Evolutionary conservation across 2,329 filamentous ascomycete species (phyloP).

Genomic region (Plectosphaerella sp.): DNA sequence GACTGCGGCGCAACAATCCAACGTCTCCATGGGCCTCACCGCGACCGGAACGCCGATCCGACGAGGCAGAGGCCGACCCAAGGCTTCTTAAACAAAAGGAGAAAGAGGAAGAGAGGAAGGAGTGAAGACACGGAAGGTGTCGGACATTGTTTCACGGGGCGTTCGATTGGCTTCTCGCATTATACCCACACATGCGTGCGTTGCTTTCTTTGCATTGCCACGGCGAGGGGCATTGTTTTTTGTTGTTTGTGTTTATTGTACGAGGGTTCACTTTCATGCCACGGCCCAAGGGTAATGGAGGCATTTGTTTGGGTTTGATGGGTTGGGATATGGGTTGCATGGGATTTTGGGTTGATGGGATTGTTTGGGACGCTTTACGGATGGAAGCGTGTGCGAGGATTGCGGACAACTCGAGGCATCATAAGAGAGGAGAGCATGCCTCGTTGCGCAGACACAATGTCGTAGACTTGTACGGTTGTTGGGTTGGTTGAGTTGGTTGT

Average conservation of each 20-base stretch:
- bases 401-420: too few species aligned
- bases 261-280: background rate
- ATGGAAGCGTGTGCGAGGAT: too few species aligned
- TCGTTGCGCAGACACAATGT: too few species aligned
- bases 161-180: background rate
- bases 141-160: background rate
- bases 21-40: conserved; percentile 1
- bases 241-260: background rate
- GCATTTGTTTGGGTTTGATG: background rate
- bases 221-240: background rate
- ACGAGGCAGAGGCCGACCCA: background rate
- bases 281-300: background rate
- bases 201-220: background rate
- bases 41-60: conserved; percentile 1
- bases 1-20: conserved; percentile 1
- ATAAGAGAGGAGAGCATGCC: too few species aligned
- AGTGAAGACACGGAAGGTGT: background rate
- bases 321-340: background rate
- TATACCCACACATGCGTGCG: background rate
- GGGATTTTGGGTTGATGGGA: too few species aligned
- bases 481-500: too few species aligned
- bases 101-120: background rate
- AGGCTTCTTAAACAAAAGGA: background rate
- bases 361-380: too few species aligned
- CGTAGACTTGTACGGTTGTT: too few species aligned